Conservation (phyloP, 257 asterid species). For the Oldenlandia corymbosa region DNA sequence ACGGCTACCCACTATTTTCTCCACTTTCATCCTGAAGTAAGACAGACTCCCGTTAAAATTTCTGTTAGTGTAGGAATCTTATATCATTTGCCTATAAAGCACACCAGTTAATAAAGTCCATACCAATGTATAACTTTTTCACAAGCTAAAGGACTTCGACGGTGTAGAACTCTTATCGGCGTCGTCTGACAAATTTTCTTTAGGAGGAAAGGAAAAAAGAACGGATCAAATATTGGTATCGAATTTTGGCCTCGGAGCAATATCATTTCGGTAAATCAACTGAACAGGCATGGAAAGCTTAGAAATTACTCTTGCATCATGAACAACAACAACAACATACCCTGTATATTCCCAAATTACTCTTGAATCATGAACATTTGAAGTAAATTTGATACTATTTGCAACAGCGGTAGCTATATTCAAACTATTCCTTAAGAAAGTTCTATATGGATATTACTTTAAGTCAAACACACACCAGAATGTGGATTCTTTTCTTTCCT, state of each 20-base stretch:
- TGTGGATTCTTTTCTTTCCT: too few species aligned
- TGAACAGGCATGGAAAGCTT: too few species aligned
- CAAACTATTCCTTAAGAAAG: too few species aligned
- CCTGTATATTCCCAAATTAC: not conserved
- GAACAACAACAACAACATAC: too few species aligned
- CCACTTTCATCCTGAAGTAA: conserved; percentile 64
- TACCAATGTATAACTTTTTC: conserved; percentile 84
- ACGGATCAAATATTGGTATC: conserved; percentile 12
- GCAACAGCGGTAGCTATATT: not conserved
- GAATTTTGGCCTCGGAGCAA: too few species aligned
- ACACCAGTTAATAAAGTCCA: conserved; percentile 9
- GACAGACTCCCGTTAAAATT: not conserved
- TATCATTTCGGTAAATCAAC: too few species aligned
- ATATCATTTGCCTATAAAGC: conserved; percentile 6
- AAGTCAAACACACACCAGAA: not conserved
- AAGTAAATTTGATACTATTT: not conserved
- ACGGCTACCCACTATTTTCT: conserved; percentile 60
- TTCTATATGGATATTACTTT: too few species aligned
- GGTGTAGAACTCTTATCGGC: conserved; percentile 93
- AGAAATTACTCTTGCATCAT: too few species aligned
- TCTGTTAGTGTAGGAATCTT: not conserved
- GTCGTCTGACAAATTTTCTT: conserved; percentile 85
- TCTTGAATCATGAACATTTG: too few species aligned
- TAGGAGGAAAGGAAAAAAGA: conserved; percentile 14
- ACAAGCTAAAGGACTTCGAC: conserved; percentile 90